Conservation (phyloP, 2,329 filamentous ascomycete species). For the Phaeosphaeria sp. region DNA sequence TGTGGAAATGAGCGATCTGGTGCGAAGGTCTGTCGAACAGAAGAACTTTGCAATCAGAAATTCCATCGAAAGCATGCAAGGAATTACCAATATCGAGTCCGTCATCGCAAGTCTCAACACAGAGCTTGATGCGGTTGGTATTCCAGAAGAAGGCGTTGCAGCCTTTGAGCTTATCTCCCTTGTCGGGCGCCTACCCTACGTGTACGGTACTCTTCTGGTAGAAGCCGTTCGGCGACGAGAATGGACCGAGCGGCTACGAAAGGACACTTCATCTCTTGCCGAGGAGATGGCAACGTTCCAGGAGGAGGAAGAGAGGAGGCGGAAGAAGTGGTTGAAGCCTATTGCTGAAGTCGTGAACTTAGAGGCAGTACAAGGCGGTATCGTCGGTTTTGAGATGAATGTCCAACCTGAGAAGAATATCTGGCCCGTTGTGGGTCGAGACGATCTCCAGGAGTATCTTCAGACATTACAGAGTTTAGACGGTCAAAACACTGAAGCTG, state of each 20-base stretch:
- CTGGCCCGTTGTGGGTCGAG: conserved; percentile 79
- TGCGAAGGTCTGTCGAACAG: conserved; percentile 62
- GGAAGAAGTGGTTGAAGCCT: conserved; percentile 88
- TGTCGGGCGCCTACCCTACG: conserved; percentile 81
- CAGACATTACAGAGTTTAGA: conserved; percentile 69
- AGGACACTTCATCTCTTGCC: conserved; percentile 83
- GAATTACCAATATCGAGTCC: conserved; percentile 79
- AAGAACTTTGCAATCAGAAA: conserved; percentile 72
- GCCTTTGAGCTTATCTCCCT: conserved; percentile 81
- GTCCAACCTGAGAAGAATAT: conserved; percentile 77
- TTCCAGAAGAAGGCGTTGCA: conserved; percentile 76
- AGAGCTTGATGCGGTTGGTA: conserved; percentile 73
- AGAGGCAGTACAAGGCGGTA: conserved; percentile 70
- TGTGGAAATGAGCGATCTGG: conserved; percentile 61
- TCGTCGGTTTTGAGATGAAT: conserved; percentile 83
- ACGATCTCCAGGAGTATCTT: conserved; percentile 79
- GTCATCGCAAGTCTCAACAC: conserved; percentile 74
- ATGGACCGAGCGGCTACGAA: conserved; percentile 88
- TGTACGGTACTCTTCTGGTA: conserved; percentile 87
- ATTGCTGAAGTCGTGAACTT: conserved; percentile 76
- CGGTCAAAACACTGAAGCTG: conserved; percentile 69
- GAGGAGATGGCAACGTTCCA: conserved; percentile 93
- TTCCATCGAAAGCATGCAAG: conserved; percentile 77
- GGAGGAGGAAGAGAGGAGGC: conserved; percentile 87
- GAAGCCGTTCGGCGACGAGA: conserved; percentile 87